phyloP scores from a whole-genome alignment of 2,329 filamentous ascomycete species.

The Dissoconium aciculare region DNA sequence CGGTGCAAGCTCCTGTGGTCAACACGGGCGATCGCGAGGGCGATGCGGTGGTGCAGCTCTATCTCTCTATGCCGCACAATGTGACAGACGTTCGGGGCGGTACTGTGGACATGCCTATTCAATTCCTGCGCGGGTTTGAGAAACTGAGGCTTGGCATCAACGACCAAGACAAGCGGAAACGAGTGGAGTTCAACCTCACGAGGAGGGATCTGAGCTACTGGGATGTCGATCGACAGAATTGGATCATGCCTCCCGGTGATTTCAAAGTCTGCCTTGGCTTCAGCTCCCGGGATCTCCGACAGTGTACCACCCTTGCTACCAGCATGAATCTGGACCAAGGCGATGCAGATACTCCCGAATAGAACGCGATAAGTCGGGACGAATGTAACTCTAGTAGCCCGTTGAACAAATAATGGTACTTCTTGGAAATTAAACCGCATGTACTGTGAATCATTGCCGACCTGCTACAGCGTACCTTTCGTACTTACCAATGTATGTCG shows the following conservation, averaged over 20 bases:
- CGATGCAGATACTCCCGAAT: too few relatives aligned
- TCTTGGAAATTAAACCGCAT: too few relatives aligned
- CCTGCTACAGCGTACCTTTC: too few relatives aligned
- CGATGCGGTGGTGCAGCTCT: constrained; percentile 43
- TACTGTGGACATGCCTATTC: constrained; percentile 31
- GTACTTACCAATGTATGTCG: too few relatives aligned
- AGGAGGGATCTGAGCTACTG: constrained; percentile 24
- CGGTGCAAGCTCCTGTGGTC: constrained; percentile 37
- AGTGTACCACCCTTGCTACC: too few relatives aligned
- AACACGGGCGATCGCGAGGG: constrained; percentile 47
- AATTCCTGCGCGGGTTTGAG: constrained; percentile 31
- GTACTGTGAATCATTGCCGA: too few relatives aligned
- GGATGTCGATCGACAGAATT: constrained; percentile 24
- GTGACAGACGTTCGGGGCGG: constrained; percentile 16
- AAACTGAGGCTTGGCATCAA: constrained; percentile 24
- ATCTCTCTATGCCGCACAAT: constrained; percentile 31
- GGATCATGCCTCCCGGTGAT: constrained; percentile 22
- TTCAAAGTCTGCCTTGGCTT: constrained; percentile 21
- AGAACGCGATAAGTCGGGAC: too few relatives aligned
- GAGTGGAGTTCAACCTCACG: constrained; percentile 24
- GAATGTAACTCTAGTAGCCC: too few relatives aligned
- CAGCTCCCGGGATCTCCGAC: constrained; percentile 14
- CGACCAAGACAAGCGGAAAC: constrained; percentile 8
- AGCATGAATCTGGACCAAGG: too few relatives aligned
- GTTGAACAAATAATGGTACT: too few relatives aligned